phyloP scores from a whole-genome alignment of 2,329 filamentous ascomycete genomes.

The Exophiala lecanii-corni region DNA sequence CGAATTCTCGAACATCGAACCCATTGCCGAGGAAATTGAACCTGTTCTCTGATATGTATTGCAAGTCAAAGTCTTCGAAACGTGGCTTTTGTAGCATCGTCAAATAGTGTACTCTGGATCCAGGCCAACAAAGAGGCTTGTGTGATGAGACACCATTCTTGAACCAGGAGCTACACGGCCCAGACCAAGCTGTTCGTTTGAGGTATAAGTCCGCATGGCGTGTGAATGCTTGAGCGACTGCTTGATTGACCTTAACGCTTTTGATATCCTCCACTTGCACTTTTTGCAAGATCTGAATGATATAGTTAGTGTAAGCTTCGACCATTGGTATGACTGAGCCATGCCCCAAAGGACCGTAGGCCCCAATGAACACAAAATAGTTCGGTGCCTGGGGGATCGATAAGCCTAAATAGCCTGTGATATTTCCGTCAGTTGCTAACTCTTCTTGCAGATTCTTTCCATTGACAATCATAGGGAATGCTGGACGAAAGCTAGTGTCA shows the following conservation, averaged over 20 bases:
- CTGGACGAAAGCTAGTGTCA: conserved; percentile 22
- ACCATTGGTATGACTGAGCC: conserved; percentile 29
- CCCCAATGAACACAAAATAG: conserved; percentile 27
- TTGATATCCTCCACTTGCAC: conserved; percentile 25
- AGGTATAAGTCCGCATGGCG: conserved; percentile 39
- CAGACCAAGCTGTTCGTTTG: conserved; percentile 27
- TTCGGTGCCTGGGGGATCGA: conserved; percentile 26
- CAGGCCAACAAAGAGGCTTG: conserved; percentile 37
- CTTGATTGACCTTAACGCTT: conserved; percentile 13
- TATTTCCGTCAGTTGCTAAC: conserved; percentile 18
- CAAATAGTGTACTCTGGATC: conserved; percentile 35
- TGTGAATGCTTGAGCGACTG: conserved; percentile 32
- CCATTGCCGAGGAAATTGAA: conserved; percentile 41
- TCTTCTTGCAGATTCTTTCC: conserved; percentile 13
- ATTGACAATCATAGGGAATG: conserved; percentile 16
- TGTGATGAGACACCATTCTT: conserved; percentile 1
- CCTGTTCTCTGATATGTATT: conserved; percentile 34
- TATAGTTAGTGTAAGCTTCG: conserved; percentile 25
- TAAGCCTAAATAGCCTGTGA: conserved; percentile 21
- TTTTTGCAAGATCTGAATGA: conserved; percentile 27
- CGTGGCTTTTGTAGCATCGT: conserved; percentile 34
- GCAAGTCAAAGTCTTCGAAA: conserved; percentile 40
- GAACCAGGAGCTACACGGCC: conserved; percentile 9
- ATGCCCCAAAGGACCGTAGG: conserved; percentile 28
- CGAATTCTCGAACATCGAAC: conserved; percentile 39